These are phyloP conservation scores for Trichoderma semiorbis DNA, from an alignment of 2,329 filamentous ascomycete genomes.

Conservation along the genomic window DNA sequence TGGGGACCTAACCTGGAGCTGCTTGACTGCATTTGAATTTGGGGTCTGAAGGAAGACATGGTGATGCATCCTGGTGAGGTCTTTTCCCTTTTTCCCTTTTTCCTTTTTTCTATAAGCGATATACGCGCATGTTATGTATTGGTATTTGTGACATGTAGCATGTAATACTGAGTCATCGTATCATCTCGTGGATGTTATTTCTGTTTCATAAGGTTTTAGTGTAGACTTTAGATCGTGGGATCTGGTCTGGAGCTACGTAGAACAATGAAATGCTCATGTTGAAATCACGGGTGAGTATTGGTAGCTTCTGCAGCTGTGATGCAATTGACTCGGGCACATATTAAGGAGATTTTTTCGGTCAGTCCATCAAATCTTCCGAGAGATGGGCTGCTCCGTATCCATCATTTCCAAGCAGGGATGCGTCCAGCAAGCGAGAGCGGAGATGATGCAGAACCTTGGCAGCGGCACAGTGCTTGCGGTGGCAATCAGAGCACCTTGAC, in stretches of 20 bases:
- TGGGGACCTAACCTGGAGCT: neutral
- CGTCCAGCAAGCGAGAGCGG: neutral
- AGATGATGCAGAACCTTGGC: neutral
- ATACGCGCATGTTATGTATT: neutral
- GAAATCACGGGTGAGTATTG: neutral
- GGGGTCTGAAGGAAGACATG: neutral
- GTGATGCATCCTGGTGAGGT: neutral
- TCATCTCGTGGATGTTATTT: neutral
- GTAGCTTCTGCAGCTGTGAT: neutral
- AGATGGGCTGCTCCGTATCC: neutral
- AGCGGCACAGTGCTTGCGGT: neutral
- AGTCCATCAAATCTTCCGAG: neutral
- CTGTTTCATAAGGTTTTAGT: neutral
- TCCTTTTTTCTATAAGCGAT: neutral
- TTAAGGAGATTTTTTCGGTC: neutral
- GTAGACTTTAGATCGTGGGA: neutral
- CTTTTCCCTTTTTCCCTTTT: neutral
- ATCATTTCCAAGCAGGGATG: neutral
- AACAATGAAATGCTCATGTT: neutral
- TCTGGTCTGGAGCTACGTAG: neutral
- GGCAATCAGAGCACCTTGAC: neutral
- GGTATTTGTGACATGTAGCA: neutral
- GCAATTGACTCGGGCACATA: neutral
- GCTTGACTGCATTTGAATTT: neutral
- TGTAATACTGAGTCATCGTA: neutral